Evolutionary conservation across 495 filamentous ascomycete species (phyloP).

Genomic region (Talaromyces proteolyticus): DNA sequence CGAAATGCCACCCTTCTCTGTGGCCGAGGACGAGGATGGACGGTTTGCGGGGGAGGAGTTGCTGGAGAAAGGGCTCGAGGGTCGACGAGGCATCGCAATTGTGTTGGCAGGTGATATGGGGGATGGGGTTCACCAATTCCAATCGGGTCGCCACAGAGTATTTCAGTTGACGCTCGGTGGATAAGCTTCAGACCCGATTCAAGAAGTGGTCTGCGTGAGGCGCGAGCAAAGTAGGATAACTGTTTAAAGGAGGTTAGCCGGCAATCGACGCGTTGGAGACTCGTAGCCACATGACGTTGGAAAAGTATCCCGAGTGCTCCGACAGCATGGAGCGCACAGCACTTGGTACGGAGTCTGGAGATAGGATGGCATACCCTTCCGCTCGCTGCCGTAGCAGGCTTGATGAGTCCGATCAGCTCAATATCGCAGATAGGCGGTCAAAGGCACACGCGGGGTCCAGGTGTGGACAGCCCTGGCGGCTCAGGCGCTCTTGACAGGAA

Average conservation of each 20-base stretch:
- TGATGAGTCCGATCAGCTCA: constrained; percentile 1
- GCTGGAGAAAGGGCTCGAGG: constrained; percentile 39
- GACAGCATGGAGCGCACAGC: no score
- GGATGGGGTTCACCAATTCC: background rate
- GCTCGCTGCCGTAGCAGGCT: background rate
- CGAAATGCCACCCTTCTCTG: constrained; percentile 42
- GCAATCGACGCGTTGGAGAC: no score
- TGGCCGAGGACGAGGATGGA: constrained; percentile 36
- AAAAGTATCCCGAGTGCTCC: no score
- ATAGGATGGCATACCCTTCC: background rate
- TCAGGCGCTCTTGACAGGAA: background rate
- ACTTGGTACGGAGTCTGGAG: background rate
- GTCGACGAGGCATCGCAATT: constrained; percentile 54
- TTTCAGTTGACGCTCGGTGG: no score
- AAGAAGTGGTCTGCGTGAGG: no score
- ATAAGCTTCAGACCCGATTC: no score
- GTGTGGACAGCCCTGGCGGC: constrained; percentile 4
- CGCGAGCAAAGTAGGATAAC: no score
- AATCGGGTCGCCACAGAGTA: background rate
- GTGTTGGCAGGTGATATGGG: no score
- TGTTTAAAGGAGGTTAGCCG: no score
- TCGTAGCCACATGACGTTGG: no score
- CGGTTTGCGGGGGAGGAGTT: constrained; percentile 36
- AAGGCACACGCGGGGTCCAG: constrained; percentile 4
- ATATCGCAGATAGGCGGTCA: constrained; percentile 4